Conservation (phyloP, 495 filamentous ascomycete species). For the Penicillium bovifimosum region DNA sequence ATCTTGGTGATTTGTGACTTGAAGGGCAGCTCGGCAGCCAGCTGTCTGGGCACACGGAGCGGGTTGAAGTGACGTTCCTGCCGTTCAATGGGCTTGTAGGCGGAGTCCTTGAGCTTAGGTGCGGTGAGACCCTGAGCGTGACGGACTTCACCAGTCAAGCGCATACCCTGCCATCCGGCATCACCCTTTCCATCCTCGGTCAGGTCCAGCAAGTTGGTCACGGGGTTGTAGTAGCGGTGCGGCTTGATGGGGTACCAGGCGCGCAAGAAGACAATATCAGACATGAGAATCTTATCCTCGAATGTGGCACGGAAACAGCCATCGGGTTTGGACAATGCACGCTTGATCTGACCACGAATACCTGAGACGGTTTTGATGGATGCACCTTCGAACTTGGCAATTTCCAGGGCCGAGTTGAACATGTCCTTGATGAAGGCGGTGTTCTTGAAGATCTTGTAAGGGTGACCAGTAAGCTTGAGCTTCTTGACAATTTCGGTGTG, state of each 20-base stretch:
- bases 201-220: conserved; percentile 74
- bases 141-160: conserved; percentile 89
- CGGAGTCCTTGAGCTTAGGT: conserved; percentile 70
- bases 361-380: conserved; percentile 93
- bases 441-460: conserved; percentile 98
- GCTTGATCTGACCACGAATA: conserved; percentile 93
- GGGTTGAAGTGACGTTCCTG: conserved; percentile 86
- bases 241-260: conserved; percentile 97
- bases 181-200: conserved; percentile 31
- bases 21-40: conserved; percentile 84
- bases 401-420: conserved; percentile 87
- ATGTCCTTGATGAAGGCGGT: conserved; percentile 98
- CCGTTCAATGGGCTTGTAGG: conserved; percentile 79
- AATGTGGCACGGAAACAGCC: conserved; percentile 95
- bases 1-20: conserved; percentile 84
- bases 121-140: conserved; percentile 68
- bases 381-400: conserved; percentile 97
- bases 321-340: conserved; percentile 83
- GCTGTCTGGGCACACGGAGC: conserved; percentile 75
- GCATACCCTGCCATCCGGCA: conserved; percentile 75
- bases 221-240: conserved; percentile 92
- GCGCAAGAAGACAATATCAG: conserved; percentile 89
- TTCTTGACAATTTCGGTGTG: conserved; percentile 97
- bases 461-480: conserved; percentile 85
- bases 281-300: conserved; percentile 96